phyloP scores from a whole-genome alignment of 2,329 filamentous ascomycete genomes.

The Colletotrichum eleusines region DNA sequence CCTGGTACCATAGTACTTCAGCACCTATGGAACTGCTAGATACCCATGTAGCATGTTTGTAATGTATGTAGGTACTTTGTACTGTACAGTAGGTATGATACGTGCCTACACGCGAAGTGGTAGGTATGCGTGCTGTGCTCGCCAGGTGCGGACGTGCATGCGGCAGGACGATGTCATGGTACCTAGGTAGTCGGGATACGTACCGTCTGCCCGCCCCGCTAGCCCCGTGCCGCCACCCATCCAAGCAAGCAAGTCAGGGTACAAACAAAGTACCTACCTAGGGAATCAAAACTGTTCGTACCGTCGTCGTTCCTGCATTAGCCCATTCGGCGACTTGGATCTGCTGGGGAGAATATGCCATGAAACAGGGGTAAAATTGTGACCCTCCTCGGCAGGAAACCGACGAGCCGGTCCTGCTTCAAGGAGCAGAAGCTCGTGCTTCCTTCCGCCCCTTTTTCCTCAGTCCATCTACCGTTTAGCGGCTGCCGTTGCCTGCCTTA shows the following conservation, averaged over 20 bases:
- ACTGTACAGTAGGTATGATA: too few species aligned
- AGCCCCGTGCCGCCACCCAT: slow-evolving; percentile 7
- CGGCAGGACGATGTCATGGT: slow-evolving; percentile 35
- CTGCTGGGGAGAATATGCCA: slow-evolving; percentile 38
- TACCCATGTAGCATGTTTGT: too few species aligned
- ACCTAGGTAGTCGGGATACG: slow-evolving; percentile 18
- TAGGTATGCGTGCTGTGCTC: too few species aligned
- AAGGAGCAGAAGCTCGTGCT: slow-evolving; percentile 34
- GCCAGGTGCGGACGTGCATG: slow-evolving; percentile 1
- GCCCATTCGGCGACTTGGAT: slow-evolving; percentile 36
- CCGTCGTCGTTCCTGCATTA: slow-evolving; percentile 41
- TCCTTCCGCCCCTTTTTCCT: slow-evolving; percentile 14
- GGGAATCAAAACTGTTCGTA: slow-evolving; percentile 37
- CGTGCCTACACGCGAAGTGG: too few species aligned
- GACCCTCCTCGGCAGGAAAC: slow-evolving; percentile 40
- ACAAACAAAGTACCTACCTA: too few species aligned
- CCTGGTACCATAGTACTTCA: too few species aligned
- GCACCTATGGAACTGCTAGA: too few species aligned
- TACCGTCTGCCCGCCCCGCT: slow-evolving; percentile 1
- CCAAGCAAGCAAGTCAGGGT: slow-evolving; percentile 4
- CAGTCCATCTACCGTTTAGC: background rate
- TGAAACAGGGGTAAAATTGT: slow-evolving; percentile 43
- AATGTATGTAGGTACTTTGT: background rate
- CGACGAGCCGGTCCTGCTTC: slow-evolving; percentile 35
- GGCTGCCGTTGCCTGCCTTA: background rate